Conservation (phyloP, 2,329 filamentous ascomycete genomes). For the Ophiosphaerella korrae region DNA sequence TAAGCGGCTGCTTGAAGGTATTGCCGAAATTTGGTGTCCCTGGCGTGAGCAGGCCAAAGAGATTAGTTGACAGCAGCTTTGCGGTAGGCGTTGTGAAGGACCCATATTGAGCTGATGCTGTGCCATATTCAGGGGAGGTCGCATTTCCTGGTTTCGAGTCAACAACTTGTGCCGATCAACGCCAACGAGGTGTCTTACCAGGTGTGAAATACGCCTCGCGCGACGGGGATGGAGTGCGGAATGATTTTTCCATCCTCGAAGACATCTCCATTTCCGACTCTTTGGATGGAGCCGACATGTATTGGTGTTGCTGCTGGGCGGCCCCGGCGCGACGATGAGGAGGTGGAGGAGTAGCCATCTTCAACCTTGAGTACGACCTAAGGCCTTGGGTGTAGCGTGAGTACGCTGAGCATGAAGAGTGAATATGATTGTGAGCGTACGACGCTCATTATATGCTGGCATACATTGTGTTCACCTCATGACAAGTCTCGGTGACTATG, state of each 20-base stretch:
- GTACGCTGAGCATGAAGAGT: neutral
- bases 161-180: neutral
- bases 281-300: neutral
- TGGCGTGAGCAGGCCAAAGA: constrained; percentile 1
- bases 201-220: neutral
- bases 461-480: neutral
- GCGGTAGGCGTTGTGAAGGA: neutral
- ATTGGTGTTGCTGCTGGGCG: neutral
- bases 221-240: constrained; percentile 16
- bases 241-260: neutral
- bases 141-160: constrained; percentile 1
- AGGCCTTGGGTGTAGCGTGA: neutral
- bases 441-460: neutral
- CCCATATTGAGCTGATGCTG: no score
- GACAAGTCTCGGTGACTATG: neutral
- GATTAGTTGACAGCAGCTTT: neutral
- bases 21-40: neutral
- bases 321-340: no score
- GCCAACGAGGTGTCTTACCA: neutral
- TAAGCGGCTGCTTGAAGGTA: neutral
- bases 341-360: neutral
- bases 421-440: constrained; percentile 3
- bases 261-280: no score
- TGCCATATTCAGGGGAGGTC: neutral
- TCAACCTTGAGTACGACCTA: neutral